Conservation (phyloP, 1,284 basidiomycete species). For the Naganishia liquefaciens region DNA sequence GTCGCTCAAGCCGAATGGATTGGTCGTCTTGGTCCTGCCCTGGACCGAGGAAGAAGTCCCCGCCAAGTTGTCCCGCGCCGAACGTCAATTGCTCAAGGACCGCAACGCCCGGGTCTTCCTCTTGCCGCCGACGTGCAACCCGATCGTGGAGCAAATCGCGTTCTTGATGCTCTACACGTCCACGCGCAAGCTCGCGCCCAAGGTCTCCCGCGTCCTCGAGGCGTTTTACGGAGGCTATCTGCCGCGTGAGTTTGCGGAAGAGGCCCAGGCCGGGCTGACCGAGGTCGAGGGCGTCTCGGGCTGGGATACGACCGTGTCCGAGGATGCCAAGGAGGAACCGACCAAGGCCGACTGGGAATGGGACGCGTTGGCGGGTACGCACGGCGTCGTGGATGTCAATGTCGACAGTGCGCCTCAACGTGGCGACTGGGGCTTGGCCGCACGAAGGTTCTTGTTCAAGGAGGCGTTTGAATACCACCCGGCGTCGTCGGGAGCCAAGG, state of each 20-base stretch:
- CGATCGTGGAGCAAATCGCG: slow-evolving; percentile 52
- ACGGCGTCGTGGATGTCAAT: slow-evolving; percentile 47
- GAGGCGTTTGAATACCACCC: slow-evolving; percentile 65
- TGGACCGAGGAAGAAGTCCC: slow-evolving; percentile 53
- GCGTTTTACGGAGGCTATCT: slow-evolving; percentile 51
- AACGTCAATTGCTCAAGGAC: slow-evolving; percentile 49
- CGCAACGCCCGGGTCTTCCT: slow-evolving; percentile 54
- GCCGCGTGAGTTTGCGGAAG: slow-evolving; percentile 50
- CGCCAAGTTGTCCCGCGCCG: slow-evolving; percentile 49
- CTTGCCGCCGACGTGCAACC: slow-evolving; percentile 42
- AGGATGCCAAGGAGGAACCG: slow-evolving; percentile 48
- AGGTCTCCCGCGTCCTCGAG: slow-evolving; percentile 51
- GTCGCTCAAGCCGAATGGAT: slow-evolving; percentile 46
- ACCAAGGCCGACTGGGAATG: slow-evolving; percentile 50
- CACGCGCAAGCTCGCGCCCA: slow-evolving; percentile 43
- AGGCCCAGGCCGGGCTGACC: slow-evolving; percentile 48
- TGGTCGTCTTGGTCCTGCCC: slow-evolving; percentile 52
- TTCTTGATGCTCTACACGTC: slow-evolving; percentile 56
- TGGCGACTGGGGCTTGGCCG: slow-evolving; percentile 76
- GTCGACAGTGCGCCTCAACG: slow-evolving; percentile 43
- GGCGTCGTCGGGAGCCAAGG: slow-evolving; percentile 55
- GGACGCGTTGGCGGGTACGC: slow-evolving; percentile 48
- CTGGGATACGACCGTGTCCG: slow-evolving; percentile 40
- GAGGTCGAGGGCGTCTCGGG: slow-evolving; percentile 42
- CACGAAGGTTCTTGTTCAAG: slow-evolving; percentile 85